These are phyloP conservation scores for Citrus mangshanensis DNA, from an alignment of 345 rosid species.

Conservation along the genomic window DNA sequence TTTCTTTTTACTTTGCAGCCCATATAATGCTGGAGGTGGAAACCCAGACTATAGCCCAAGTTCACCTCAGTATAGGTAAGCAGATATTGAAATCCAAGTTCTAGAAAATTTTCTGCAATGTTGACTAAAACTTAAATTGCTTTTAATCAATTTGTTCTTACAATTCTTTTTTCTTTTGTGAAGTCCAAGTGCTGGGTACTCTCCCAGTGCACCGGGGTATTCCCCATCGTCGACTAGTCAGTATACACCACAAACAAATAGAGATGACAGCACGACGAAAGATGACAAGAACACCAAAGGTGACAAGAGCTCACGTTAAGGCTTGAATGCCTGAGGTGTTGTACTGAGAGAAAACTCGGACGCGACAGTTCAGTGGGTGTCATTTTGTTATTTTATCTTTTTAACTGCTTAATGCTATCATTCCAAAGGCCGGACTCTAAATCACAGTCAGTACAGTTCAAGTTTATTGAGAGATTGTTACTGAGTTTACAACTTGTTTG, in stretches of 20 bases:
- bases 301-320: slow-evolving; percentile 17
- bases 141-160: neutral
- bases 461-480: neutral
- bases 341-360: neutral
- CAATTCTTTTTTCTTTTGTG: neutral
- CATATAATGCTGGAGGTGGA: slow-evolving; percentile 43
- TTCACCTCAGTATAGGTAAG: slow-evolving; percentile 58
- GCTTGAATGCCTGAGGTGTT: neutral
- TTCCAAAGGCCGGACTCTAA: neutral
- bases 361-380: neutral
- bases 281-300: slow-evolving; percentile 28
- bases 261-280: slow-evolving; percentile 37
- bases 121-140: neutral
- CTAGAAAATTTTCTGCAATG: neutral
- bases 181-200: slow-evolving; percentile 61
- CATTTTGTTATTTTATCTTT: neutral
- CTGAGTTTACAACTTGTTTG: too few relatives aligned
- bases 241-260: slow-evolving; percentile 48
- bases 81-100: neutral
- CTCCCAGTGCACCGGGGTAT: slow-evolving; percentile 64
- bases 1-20: slow-evolving; percentile 26
- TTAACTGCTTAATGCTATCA: neutral
- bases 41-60: slow-evolving; percentile 56
- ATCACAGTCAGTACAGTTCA: neutral
- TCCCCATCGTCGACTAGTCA: slow-evolving; percentile 60